These are phyloP conservation scores for Thalassiosira profunda DNA, from an alignment of 108 stramenopile species.

Conservation along the genomic window DNA sequence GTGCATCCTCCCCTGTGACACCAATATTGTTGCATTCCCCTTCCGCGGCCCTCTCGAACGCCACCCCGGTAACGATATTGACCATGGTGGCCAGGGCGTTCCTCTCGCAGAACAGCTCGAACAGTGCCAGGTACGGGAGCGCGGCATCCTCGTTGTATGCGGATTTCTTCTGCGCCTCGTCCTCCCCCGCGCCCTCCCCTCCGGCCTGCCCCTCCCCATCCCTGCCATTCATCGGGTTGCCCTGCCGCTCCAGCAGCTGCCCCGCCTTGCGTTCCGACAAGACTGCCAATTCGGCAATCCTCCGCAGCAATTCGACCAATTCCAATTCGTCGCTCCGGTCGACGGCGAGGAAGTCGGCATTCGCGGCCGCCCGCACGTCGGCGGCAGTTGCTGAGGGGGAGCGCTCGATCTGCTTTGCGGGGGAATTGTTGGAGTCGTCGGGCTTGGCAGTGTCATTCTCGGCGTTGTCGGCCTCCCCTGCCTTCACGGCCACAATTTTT, in stretches of 20 bases:
- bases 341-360: slow-evolving; percentile 41
- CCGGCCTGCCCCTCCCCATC: slow-evolving; percentile 7
- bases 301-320: slow-evolving; percentile 69
- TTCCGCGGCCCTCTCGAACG: slow-evolving; percentile 54
- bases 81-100: slow-evolving; percentile 69
- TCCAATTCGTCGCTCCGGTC: slow-evolving; percentile 38
- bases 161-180: background rate
- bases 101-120: slow-evolving; percentile 83
- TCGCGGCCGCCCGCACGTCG: too few species aligned
- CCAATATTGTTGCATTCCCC: too few species aligned
- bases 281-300: slow-evolving; percentile 81
- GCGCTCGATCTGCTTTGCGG: background rate
- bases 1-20: background rate
- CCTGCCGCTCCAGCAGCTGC: slow-evolving; percentile 29
- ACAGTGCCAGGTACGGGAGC: slow-evolving; percentile 60
- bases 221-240: slow-evolving; percentile 10
- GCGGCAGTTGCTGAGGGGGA: slow-evolving; percentile 1
- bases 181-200: background rate
- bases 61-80: slow-evolving; percentile 64
- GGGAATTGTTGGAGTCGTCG: background rate
- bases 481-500: background rate
- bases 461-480: background rate
- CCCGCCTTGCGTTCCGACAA: slow-evolving; percentile 60
- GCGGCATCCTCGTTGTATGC: slow-evolving; percentile 16
- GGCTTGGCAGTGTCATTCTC: background rate